These are phyloP conservation scores for Aspergillus avenaceus DNA, from an alignment of 495 filamentous ascomycete genomes.

Conservation along the genomic window DNA sequence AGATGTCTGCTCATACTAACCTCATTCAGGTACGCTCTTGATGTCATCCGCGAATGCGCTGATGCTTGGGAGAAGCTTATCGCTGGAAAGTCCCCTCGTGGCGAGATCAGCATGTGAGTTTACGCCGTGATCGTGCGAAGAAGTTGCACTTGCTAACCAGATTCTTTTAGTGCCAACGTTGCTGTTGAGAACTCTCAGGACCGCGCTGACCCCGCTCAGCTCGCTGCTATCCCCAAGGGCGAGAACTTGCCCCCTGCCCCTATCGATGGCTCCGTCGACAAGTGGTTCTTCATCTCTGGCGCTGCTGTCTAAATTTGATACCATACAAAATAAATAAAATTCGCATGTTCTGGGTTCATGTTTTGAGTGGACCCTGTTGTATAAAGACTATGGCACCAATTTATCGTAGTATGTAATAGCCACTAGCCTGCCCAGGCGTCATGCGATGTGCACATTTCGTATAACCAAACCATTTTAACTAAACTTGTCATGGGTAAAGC, in stretches of 20 bases:
- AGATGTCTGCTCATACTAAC: conserved; percentile 17
- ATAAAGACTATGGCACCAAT: background rate
- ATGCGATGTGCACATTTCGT: too few species aligned
- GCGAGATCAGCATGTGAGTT: conserved; percentile 78
- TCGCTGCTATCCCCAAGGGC: conserved; percentile 64
- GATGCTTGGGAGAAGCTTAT: conserved; percentile 98
- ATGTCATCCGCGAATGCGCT: conserved; percentile 89
- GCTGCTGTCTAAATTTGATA: conserved; percentile 70
- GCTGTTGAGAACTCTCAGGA: conserved; percentile 65
- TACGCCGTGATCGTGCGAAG: background rate
- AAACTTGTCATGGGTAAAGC: background rate
- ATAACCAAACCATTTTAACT: background rate
- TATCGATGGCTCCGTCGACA: conserved; percentile 96
- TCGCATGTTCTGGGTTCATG: conserved; percentile 2
- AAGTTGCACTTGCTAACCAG: conserved; percentile 23
- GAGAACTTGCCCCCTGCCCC: conserved; percentile 79
- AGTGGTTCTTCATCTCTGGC: conserved; percentile 99
- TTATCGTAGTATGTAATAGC: background rate
- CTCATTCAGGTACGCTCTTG: conserved; percentile 72
- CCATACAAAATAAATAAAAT: conserved; percentile 19
- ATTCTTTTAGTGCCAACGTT: conserved; percentile 65
- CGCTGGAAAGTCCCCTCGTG: conserved; percentile 73
- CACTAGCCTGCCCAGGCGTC: too few species aligned
- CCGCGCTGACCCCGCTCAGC: conserved; percentile 57
- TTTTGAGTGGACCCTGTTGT: conserved; percentile 6